phyloP scores from a whole-genome alignment of 1,139 yeast genomes.

The Taphrina pruni region DNA sequence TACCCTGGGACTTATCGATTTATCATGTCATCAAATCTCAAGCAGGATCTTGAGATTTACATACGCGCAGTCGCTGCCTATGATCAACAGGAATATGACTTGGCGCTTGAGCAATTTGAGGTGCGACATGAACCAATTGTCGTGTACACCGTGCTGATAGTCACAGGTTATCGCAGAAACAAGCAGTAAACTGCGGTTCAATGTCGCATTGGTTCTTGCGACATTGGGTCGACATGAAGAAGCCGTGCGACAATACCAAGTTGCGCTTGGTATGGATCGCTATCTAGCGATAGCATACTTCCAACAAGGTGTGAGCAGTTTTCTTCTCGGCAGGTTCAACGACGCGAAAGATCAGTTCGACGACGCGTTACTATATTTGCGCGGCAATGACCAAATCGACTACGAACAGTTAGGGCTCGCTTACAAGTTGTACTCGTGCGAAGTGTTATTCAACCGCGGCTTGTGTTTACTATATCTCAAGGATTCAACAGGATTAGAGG shows the following conservation, averaged over 20 bases:
- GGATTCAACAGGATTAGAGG: constrained; percentile 46
- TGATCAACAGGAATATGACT: constrained; percentile 35
- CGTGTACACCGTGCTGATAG: not conserved
- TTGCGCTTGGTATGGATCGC: constrained; percentile 46
- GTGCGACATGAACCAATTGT: not conserved
- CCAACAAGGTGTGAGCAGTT: constrained; percentile 48
- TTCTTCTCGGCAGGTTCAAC: constrained; percentile 45
- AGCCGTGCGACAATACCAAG: constrained; percentile 43
- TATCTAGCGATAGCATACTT: constrained; percentile 48
- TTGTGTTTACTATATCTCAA: constrained; percentile 47
- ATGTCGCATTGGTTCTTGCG: constrained; percentile 45
- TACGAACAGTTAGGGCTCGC: constrained; percentile 47
- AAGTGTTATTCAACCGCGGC: constrained; percentile 48
- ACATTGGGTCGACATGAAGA: constrained; percentile 44
- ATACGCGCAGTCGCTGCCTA: constrained; percentile 33
- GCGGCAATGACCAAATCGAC: constrained; percentile 48
- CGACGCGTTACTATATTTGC: constrained; percentile 46
- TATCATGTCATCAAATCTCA: constrained; percentile 11
- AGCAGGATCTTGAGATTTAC: constrained; percentile 36
- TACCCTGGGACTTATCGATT: not conserved
- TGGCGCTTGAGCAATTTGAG: constrained; percentile 28
- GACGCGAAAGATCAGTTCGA: constrained; percentile 47
- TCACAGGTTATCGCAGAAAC: constrained; percentile 13
- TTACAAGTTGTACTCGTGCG: constrained; percentile 47
- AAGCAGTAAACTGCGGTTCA: constrained; percentile 44